A percentile compares a stretch with the other conserved stretches of the same genome.
phyloP scores from a whole-genome alignment of 2,329 filamentous ascomycete species.

The Aspergillus felis region DNA sequence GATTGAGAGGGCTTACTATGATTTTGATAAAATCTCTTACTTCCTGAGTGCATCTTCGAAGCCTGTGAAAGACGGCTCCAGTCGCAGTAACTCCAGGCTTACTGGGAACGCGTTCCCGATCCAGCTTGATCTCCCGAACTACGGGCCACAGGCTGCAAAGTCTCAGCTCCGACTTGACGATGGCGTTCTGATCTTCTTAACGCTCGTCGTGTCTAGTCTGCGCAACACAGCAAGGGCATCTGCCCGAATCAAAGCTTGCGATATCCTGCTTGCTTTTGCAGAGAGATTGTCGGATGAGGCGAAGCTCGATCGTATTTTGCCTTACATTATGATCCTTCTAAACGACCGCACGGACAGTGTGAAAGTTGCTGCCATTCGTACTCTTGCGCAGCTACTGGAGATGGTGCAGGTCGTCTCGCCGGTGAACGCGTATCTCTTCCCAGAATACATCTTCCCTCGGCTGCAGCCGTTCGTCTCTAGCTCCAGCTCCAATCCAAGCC shows the following conservation, averaged over 20 bases:
- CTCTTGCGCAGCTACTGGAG: constrained; percentile 81
- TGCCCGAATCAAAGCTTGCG: constrained; percentile 84
- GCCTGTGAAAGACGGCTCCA: constrained; percentile 32
- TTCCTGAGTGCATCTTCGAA: constrained; percentile 73
- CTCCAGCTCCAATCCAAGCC: constrained; percentile 53
- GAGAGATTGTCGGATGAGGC: constrained; percentile 91
- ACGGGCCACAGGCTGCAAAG: constrained; percentile 65
- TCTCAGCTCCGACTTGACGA: constrained; percentile 69
- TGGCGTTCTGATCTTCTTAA: constrained; percentile 87
- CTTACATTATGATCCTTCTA: constrained; percentile 79
- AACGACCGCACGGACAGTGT: constrained; percentile 81
- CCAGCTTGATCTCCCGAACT: constrained; percentile 79
- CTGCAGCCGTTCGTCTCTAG: constrained; percentile 55
- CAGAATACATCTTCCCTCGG: constrained; percentile 61
- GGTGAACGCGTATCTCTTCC: constrained; percentile 64
- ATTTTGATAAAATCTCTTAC: constrained; percentile 97
- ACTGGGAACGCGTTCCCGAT: constrained; percentile 58
- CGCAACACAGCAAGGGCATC: constrained; percentile 84
- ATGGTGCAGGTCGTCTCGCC: constrained; percentile 84
- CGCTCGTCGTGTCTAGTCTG: constrained; percentile 80
- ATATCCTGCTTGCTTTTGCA: constrained; percentile 85
- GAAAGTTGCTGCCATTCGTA: constrained; percentile 76
- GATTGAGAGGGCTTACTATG: constrained; percentile 86
- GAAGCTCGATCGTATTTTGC: constrained; percentile 87
- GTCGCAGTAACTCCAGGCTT: constrained; percentile 28